Conservation (phyloP, 768 basidiomycete genomes). For the Termitomyces sp. region DNA sequence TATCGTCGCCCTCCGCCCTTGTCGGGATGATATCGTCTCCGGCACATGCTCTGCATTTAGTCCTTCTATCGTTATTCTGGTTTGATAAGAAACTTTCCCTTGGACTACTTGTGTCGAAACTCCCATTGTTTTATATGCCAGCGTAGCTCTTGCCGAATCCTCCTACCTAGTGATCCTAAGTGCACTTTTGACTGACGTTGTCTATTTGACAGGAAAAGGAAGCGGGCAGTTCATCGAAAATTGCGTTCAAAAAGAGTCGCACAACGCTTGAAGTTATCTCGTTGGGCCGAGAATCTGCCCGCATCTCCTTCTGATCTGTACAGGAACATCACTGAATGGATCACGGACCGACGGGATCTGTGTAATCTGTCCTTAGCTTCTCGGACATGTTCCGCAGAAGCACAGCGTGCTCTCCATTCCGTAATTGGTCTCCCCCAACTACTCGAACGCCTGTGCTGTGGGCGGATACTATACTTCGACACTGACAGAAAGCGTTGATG, state of each 20-base stretch:
- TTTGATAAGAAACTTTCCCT: conserved; percentile 8
- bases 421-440: conserved; percentile 13
- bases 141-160: neutral
- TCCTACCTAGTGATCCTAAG: neutral
- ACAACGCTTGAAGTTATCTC: neutral
- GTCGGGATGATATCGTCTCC: conserved; percentile 5
- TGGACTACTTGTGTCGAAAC: conserved; percentile 1
- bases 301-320: conserved; percentile 13
- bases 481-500: conserved; percentile 7
- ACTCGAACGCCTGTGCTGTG: conserved; percentile 12
- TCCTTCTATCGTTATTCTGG: conserved; percentile 3
- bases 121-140: conserved; percentile 5
- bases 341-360: conserved; percentile 12
- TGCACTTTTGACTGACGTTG: neutral
- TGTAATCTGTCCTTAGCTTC: conserved; percentile 13
- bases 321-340: conserved; percentile 12
- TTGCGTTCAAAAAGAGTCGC: neutral
- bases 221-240: neutral
- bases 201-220: neutral
- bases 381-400: conserved; percentile 13
- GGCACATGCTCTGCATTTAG: conserved; percentile 1
- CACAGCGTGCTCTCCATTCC: conserved; percentile 15
- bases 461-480: conserved; percentile 13
- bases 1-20: neutral
- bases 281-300: neutral